A percentile compares a stretch with the other conserved stretches of the same genome.
Evolutionary conservation across 2,329 filamentous ascomycete species (phyloP).

Genomic region (Dothistroma pini): DNA sequence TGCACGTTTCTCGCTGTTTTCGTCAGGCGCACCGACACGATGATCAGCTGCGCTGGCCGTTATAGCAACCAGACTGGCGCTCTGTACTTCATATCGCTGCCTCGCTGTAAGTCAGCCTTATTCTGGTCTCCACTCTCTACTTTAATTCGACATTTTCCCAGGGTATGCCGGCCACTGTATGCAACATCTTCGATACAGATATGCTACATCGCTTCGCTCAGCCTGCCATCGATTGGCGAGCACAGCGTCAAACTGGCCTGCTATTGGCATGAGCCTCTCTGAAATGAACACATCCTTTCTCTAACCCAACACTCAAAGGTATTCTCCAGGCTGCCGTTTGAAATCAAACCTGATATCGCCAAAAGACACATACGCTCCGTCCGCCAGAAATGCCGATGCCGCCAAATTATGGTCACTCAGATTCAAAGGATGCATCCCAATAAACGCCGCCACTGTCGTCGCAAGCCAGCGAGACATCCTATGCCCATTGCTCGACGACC

Average conservation of each 20-base stretch:
- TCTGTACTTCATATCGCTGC: background rate
- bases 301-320: too few species aligned
- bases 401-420: background rate
- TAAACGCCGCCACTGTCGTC: slow-evolving; percentile 1
- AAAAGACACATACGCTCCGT: background rate
- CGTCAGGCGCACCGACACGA: too few species aligned
- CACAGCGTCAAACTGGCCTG: background rate
- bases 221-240: background rate
- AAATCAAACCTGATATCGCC: too few species aligned
- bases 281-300: background rate
- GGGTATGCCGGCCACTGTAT: background rate
- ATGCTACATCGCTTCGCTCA: background rate
- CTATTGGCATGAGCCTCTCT: background rate
- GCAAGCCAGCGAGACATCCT: background rate
- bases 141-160: too few species aligned
- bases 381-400: background rate
- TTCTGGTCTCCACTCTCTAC: background rate
- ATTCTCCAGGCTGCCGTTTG: too few species aligned
- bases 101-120: background rate
- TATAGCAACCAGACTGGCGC: background rate
- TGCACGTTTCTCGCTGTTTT: too few species aligned
- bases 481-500: slow-evolving; percentile 13
- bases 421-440: background rate
- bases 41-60: background rate
- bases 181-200: background rate